Conservation (phyloP, 2,329 filamentous ascomycete genomes). For the Monosporascus sp. region DNA sequence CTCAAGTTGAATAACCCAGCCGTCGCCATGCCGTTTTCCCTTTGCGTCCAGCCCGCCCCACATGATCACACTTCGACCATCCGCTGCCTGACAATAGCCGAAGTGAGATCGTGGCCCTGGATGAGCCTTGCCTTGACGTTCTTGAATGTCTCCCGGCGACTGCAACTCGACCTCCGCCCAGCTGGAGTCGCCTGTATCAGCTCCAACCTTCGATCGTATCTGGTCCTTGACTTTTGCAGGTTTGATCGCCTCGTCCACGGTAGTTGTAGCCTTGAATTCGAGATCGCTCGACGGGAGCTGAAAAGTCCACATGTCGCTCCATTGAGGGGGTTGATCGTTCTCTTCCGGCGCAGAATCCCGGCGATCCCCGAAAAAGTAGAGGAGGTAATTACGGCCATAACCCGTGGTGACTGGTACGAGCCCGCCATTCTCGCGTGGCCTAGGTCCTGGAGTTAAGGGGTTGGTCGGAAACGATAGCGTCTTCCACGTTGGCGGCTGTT, state of each 20-base stretch:
- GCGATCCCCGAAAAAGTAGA: slow-evolving; percentile 42
- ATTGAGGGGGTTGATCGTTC: slow-evolving; percentile 18
- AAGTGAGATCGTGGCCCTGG: slow-evolving; percentile 35
- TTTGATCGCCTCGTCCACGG: slow-evolving; percentile 31
- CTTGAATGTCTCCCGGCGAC: slow-evolving; percentile 35
- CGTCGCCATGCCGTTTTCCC: slow-evolving; percentile 34
- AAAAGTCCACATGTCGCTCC: slow-evolving; percentile 45
- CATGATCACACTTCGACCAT: slow-evolving; percentile 41
- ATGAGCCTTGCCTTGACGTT: slow-evolving; percentile 35
- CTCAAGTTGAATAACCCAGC: slow-evolving; percentile 30
- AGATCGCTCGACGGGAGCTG: slow-evolving; percentile 38
- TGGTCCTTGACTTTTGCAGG: slow-evolving; percentile 46
- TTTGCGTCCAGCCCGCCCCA: slow-evolving; percentile 47
- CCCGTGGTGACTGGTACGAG: slow-evolving; percentile 44
- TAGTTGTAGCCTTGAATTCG: slow-evolving; percentile 13
- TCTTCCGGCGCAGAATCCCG: slow-evolving; percentile 13
- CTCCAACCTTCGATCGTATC: slow-evolving; percentile 36
- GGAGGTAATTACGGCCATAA: slow-evolving; percentile 45
- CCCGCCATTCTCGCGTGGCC: slow-evolving; percentile 35
- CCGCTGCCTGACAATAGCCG: slow-evolving; percentile 35
- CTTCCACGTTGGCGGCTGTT: slow-evolving; percentile 32
- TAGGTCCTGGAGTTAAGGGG: slow-evolving; percentile 34
- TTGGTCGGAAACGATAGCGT: slow-evolving; percentile 31
- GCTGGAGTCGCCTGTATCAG: slow-evolving; percentile 39
- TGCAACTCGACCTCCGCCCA: slow-evolving; percentile 47